Conservation (phyloP, 345 rosid genomes). For the Camelina hispida region DNA sequence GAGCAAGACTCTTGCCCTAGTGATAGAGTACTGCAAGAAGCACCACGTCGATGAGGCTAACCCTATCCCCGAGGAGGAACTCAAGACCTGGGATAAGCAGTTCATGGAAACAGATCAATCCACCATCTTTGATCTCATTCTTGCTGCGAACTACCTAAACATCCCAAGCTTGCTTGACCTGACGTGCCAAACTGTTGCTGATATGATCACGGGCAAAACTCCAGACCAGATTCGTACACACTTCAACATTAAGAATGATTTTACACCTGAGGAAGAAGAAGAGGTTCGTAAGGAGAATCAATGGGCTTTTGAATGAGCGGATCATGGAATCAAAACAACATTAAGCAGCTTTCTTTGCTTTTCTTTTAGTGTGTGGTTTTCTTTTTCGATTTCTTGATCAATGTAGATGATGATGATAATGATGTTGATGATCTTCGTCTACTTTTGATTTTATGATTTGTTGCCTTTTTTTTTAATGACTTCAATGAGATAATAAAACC, state of each 20-base stretch:
- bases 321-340: background rate
- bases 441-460: background rate
- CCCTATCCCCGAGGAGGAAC: background rate
- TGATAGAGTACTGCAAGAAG: background rate
- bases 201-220: conserved; percentile 8
- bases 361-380: background rate
- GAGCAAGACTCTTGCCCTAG: background rate
- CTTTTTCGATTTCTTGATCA: background rate
- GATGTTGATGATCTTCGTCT: background rate
- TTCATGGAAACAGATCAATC: background rate
- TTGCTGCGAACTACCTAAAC: conserved; percentile 1
- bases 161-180: background rate
- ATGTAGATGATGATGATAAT: background rate
- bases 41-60: background rate
- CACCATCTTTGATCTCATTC: background rate
- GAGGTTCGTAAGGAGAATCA: background rate
- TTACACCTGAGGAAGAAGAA: background rate
- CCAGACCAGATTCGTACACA: background rate
- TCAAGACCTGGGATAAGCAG: background rate
- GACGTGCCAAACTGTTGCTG: conserved; percentile 14
- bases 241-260: background rate
- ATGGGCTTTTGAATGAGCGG: conserved; percentile 1
- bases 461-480: background rate
- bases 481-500: background rate
- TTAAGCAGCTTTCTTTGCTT: background rate